Percentiles rank a stretch among this genome's conserved stretches.
Evolutionary conservation across 495 filamentous ascomycete species (phyloP).

Genomic region (Wilcoxina mikolae): DNA sequence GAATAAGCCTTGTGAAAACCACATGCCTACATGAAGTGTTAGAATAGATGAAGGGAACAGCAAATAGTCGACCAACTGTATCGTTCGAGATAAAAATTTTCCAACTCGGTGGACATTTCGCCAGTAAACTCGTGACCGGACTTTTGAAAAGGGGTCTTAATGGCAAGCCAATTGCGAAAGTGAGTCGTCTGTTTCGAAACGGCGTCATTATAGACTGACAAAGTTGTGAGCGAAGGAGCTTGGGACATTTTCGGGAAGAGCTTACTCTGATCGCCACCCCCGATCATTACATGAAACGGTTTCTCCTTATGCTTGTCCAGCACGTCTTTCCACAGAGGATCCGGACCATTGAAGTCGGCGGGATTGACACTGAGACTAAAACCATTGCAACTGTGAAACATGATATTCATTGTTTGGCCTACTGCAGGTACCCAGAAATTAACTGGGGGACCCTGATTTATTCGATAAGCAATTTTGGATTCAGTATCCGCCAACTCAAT

Average conservation of each 20-base stretch:
- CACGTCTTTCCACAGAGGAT: conserved; percentile 93
- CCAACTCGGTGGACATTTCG: conserved; percentile 72
- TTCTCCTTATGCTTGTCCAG: conserved; percentile 81
- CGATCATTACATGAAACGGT: conserved; percentile 97
- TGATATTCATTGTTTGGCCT: conserved; percentile 87
- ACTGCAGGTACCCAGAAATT: conserved; percentile 88
- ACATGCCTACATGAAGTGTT: conserved; percentile 35
- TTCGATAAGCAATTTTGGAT: conserved; percentile 81
- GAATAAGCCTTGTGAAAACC: conserved; percentile 94
- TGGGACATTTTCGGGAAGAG: neutral
- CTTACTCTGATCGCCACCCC: conserved; percentile 73
- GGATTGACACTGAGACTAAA: conserved; percentile 71
- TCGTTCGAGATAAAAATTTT: conserved; percentile 68
- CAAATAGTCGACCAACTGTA: conserved; percentile 41
- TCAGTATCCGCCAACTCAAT: conserved; percentile 65
- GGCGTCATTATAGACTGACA: conserved; percentile 65
- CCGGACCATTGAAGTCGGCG: conserved; percentile 68
- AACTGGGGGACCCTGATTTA: conserved; percentile 77
- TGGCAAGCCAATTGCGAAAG: conserved; percentile 70
- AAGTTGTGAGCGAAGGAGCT: neutral
- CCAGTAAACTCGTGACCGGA: conserved; percentile 54
- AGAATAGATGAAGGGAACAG: neutral
- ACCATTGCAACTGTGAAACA: conserved; percentile 96
- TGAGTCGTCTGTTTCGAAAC: conserved; percentile 54
- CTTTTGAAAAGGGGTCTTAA: conserved; percentile 66